Evolutionary conservation across 345 rosid genomes (phyloP), one percentile per base, ranked within the genome.

Genomic region (Lagerstroemia speciosa): DNA sequence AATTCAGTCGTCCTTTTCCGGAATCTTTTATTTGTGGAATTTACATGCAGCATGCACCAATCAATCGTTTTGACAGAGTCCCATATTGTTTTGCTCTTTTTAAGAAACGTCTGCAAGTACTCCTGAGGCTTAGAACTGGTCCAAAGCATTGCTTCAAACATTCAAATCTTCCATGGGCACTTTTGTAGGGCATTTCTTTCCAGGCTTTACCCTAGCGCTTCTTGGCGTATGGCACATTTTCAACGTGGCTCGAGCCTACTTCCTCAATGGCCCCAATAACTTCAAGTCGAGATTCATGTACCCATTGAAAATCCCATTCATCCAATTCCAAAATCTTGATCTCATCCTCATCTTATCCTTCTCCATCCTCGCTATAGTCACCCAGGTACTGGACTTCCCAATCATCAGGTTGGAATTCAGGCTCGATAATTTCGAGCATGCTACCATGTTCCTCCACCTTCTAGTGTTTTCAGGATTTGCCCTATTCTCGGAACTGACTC

Each of bases 221-320:
- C 90, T 90, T 58, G 98, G 97, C 62, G 68, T 89, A 72, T 89
- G 97, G 96, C 96, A 93, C 83, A 79, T 81, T 71, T 67, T 83
- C 50, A 87, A 89, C 79, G 85, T 79, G 26, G 81, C 85, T 67
- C 81, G 78, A 78, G 78, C 83, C 74, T 90, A 81, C 66, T 84
- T 89, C 77, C 81, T 73, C 63, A 85, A 79, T 71, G 92, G 89
- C 72, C 83, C 82, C 30, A 40, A 71, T 33, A 72, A 69, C 29
- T 90, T 89, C 73, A 72, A 71, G 30, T 75, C 77, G 29, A 83
- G 77, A 70, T 89, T 85, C 33, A 87, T 86, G 87, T 77, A 80
- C 74, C 89, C 91, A 29, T 77, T 82, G 70, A 66, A 69, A 34
- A 76, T 84, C 71, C 77, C 70, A 22, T 29, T 69, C 64, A 75